Percentiles rank a stretch among this genome's conserved stretches.
Conservation (phyloP, 768 basidiomycete species). For the Butyriboletus loyo region DNA sequence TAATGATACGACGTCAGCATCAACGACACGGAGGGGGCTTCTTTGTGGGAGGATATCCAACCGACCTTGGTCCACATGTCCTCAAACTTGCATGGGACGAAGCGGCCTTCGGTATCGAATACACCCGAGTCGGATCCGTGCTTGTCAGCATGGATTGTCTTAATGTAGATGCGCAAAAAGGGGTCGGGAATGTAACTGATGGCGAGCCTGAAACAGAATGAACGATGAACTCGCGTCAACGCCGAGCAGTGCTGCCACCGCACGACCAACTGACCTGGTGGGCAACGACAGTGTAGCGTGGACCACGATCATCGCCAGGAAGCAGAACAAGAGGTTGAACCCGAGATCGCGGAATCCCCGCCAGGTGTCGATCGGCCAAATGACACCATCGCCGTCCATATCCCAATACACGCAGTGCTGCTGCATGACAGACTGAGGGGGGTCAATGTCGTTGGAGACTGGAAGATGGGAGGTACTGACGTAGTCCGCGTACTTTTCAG, state of each 20-base stretch:
- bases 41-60: too few species aligned
- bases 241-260: background rate
- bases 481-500: constrained; percentile 17
- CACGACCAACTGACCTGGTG: constrained; percentile 21
- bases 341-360: constrained; percentile 40
- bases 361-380: constrained; percentile 45
- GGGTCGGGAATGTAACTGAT: constrained; percentile 38
- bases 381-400: constrained; percentile 38
- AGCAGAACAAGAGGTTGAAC: constrained; percentile 37
- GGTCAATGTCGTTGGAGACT: background rate
- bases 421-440: constrained; percentile 37
- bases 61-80: constrained; percentile 42
- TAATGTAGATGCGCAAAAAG: constrained; percentile 37
- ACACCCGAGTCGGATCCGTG: constrained; percentile 45
- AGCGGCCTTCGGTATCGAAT: constrained; percentile 41
- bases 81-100: constrained; percentile 41
- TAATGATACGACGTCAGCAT: background rate
- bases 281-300: constrained; percentile 36
- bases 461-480: constrained; percentile 11
- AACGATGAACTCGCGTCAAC: background rate
- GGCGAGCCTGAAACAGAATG: constrained; percentile 12
- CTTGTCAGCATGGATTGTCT: constrained; percentile 35
- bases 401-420: constrained; percentile 44
- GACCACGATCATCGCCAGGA: constrained; percentile 35
- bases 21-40: background rate